Evolutionary conservation across 2,329 filamentous ascomycete genomes (phyloP), one percentile per base, ranked within the genome.

Genomic region (Beauveria sp.): DNA sequence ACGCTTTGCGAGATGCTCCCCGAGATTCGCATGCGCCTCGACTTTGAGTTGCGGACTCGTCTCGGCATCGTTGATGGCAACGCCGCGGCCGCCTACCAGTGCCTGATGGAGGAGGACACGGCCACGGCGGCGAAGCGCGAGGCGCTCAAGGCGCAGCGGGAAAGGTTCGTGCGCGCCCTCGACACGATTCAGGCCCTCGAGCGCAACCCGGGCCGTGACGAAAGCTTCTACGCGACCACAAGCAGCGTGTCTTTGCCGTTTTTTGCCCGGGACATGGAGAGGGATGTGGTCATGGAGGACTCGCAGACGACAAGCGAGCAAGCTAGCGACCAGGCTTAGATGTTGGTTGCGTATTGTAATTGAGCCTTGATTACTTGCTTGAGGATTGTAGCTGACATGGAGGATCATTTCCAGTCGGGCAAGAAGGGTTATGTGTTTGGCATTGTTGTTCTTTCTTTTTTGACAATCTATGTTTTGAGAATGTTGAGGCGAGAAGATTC

Each of bases 1-100:
- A 71, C 83, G 59, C 75, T 79, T 12, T 79, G 78, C 10, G 77
- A 79, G 4, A 75, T 82, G 69, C 74, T 83, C 6, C 80, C 80
- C 0, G 69, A 73, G 3, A 74, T 82, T 7, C 71, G 75, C 9
- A 63, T 67, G 2, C 66, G 73, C 8, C 73, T 81, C 3, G 73
- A 76, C 1, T 70, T 65, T 3, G 76, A 80, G 47, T 71, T 83
- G 1, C 76, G 81, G 38, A 69, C 70, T 18, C 71, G 76, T 65
- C 73, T 83, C 0, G 79, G 77, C 0, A 65, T 82, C 9, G 65
- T 71, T 6, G 69, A 72, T 2, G 60, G 67, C 1, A 65, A 71
- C 26, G 67, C 70, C 12, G 49, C 58, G 45, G 63, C 60, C 1
- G 67, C 75, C 2, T 81, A 77, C 61, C 69, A 72, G 57, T 70